Evolutionary conservation across 345 rosid genomes (phyloP).

Genomic region (Euphorbia tirucalli): DNA sequence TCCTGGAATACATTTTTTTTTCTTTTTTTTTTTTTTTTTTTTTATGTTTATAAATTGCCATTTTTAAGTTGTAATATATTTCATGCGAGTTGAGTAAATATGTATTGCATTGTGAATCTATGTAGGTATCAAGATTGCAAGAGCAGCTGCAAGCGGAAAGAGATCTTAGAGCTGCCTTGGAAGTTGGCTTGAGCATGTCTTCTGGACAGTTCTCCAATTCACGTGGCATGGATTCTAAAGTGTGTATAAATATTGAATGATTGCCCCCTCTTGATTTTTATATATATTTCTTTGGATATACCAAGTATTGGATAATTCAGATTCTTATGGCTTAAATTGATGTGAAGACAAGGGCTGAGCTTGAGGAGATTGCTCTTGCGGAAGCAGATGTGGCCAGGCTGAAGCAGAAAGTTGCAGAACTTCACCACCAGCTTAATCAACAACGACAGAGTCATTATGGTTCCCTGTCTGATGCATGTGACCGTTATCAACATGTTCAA

Average conservation of each 20-base stretch:
- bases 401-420: slow-evolving; percentile 98
- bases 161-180: slow-evolving; percentile 96
- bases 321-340: slow-evolving; percentile 34
- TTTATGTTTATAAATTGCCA: not conserved
- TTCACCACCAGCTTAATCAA: slow-evolving; percentile 96
- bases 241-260: slow-evolving; percentile 34
- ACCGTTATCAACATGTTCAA: slow-evolving; percentile 68
- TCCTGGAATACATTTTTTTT: not conserved
- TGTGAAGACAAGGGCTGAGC: slow-evolving; percentile 97
- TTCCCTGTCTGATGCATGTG: slow-evolving; percentile 75
- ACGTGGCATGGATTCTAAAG: slow-evolving; percentile 91
- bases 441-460: slow-evolving; percentile 84
- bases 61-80: not conserved
- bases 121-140: slow-evolving; percentile 89
- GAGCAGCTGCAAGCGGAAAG: slow-evolving; percentile 99
- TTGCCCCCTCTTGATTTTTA: slow-evolving; percentile 1
- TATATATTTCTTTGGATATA: not conserved
- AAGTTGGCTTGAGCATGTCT: slow-evolving; percentile 98
- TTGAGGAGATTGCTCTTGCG: slow-evolving; percentile 99
- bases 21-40: too few species aligned
- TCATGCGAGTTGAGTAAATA: not conserved
- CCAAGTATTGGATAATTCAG: slow-evolving; percentile 8
- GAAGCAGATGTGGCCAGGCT: slow-evolving; percentile 99
- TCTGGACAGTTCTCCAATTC: slow-evolving; percentile 82
- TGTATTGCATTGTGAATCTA: slow-evolving; percentile 4